Evolutionary conservation across 495 filamentous ascomycete genomes (phyloP).

Genomic region (Xylaria curta): DNA sequence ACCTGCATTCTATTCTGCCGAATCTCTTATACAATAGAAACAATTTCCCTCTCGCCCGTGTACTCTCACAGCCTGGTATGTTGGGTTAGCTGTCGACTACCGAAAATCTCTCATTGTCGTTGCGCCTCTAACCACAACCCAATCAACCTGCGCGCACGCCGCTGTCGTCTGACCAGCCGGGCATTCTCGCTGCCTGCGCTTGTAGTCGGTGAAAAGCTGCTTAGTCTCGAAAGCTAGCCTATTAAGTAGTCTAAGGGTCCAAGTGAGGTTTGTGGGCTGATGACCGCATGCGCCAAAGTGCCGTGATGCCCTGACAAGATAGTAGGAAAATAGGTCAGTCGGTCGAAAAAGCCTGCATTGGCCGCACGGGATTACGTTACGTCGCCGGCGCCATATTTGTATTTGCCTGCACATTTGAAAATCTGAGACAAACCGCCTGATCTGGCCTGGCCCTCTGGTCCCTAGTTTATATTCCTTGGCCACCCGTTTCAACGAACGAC

Average conservation of each 20-base stretch:
- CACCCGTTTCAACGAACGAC: neutral
- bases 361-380: conserved; percentile 18
- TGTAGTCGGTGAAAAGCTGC: neutral
- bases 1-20: conserved; percentile 7
- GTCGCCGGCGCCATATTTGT: conserved; percentile 20
- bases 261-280: conserved; percentile 21
- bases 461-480: conserved; percentile 5
- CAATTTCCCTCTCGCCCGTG: neutral
- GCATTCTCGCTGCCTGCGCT: conserved; percentile 18
- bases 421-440: conserved; percentile 22
- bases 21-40: neutral
- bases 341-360: conserved; percentile 17
- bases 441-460: conserved; percentile 12
- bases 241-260: neutral
- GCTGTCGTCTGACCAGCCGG: conserved; percentile 17
- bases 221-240: neutral
- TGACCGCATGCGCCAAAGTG: conserved; percentile 24
- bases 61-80: neutral
- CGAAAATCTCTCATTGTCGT: neutral
- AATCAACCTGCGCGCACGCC: conserved; percentile 14
- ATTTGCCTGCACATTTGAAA: conserved; percentile 19
- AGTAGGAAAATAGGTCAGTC: conserved; percentile 20
- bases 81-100: neutral
- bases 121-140: neutral
- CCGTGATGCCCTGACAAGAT: conserved; percentile 21